Evolutionary conservation across 2,329 filamentous ascomycete species (phyloP), one percentile per base, ranked within the genome.

Genomic region (Fusarium sarcochroum): DNA sequence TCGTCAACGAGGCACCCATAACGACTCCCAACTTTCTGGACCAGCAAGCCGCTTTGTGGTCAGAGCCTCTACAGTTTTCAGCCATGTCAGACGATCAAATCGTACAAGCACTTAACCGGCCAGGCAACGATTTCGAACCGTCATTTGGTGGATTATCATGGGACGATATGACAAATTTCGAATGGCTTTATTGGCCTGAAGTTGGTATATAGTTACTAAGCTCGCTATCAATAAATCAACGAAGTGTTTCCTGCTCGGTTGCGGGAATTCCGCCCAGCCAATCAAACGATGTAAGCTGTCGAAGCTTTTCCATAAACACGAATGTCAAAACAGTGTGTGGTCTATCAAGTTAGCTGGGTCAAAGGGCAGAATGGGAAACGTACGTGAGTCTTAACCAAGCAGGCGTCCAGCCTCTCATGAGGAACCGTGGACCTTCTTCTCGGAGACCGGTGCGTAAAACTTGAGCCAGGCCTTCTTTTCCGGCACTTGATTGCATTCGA

Each of bases 51-150:
- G 47, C 74, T 7, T 59, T 83, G 10, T 85, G 83, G 82, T 74
- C 82, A 0, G 85, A 87, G 62, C 82, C 86, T 6, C 71, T 91
- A 21, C 87, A 89, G 23, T 90, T 91, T 74, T 91, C 88, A 4
- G 82, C 88, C 32, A 92, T 92, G 90, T 91, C 89, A 1, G 88
- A 90, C 58, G 85, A 90, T 59, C 89, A 92, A 73, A 89, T 91
- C 46, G 84, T 88, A 7, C 88, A 91, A 66, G 87, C 89, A 6
- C 83, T 91, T 27, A 90, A 89, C 71, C 85, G 87, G 64, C 87
- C 88, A 1, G 88, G 86, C 6, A 85, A 88, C 25, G 84, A 85
- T 17, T 86, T 91, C 63, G 86, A 88, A 18, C 81, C 84, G 2
- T 83, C 81, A 4, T 82, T 87, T 58, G 83, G 84, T 7, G 85